phyloP scores from a whole-genome alignment of 2,329 filamentous ascomycete species.

The Bipolaris bicolor region DNA sequence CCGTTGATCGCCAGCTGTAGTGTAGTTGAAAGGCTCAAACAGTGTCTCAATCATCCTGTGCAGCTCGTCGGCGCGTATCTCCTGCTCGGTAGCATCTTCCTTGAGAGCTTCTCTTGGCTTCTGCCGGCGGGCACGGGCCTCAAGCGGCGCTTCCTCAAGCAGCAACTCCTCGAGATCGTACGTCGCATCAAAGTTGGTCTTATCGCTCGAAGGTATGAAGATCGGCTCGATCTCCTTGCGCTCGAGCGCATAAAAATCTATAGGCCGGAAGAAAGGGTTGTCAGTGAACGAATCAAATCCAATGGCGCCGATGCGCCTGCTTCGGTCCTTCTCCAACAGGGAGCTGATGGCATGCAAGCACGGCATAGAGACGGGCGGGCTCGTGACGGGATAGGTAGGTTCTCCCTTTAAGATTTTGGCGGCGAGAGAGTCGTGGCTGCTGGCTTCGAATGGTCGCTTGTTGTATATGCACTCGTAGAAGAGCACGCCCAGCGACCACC shows the following conservation, averaged over 20 bases:
- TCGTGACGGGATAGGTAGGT: slow-evolving; percentile 90
- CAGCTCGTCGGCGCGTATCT: slow-evolving; percentile 92
- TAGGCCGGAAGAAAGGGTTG: slow-evolving; percentile 84
- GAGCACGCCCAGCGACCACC: slow-evolving; percentile 98
- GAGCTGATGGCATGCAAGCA: slow-evolving; percentile 89
- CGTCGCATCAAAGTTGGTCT: slow-evolving; percentile 98
- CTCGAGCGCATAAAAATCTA: slow-evolving; percentile 86
- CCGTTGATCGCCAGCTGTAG: slow-evolving; percentile 76
- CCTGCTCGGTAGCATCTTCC: slow-evolving; percentile 92
- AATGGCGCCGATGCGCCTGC: slow-evolving; percentile 80
- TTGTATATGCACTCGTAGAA: slow-evolving; percentile 99
- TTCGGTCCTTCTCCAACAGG: slow-evolving; percentile 79
- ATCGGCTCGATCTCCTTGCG: slow-evolving; percentile 88
- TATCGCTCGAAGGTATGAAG: slow-evolving; percentile 92
- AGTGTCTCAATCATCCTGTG: slow-evolving; percentile 93
- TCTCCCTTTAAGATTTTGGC: slow-evolving; percentile 80
- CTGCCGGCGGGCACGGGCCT: slow-evolving; percentile 88
- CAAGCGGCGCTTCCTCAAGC: slow-evolving; percentile 90
- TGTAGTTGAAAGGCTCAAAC: slow-evolving; percentile 96
- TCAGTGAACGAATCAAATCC: slow-evolving; percentile 83
- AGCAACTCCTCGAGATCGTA: slow-evolving; percentile 95
- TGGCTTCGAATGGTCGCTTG: slow-evolving; percentile 95
- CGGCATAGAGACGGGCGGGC: slow-evolving; percentile 83
- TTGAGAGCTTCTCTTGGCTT: slow-evolving; percentile 91
- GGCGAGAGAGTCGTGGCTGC: slow-evolving; percentile 79